Conservation (phyloP, 2,329 filamentous ascomycete species). For the Neonectria punicea region DNA sequence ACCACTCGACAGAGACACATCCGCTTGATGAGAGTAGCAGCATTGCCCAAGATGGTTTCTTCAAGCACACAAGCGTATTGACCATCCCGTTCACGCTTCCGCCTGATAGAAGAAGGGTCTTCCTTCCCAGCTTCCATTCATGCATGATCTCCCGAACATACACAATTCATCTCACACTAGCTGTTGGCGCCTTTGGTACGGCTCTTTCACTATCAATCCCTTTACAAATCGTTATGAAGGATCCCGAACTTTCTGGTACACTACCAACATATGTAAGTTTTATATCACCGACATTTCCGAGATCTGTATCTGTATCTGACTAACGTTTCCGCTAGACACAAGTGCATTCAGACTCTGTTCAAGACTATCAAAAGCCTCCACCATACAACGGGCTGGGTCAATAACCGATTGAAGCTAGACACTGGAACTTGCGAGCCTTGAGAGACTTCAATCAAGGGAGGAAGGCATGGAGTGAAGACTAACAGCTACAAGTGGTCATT, state of each 20-base stretch:
- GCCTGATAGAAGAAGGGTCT: slow-evolving; percentile 19
- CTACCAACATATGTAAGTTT: background rate
- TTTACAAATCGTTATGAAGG: slow-evolving; percentile 23
- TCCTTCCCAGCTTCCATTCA: slow-evolving; percentile 32
- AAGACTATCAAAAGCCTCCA: background rate
- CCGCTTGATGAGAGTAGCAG: slow-evolving; percentile 7
- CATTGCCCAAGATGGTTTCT: slow-evolving; percentile 6
- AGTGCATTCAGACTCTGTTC: background rate
- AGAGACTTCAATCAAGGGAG: too few species aligned
- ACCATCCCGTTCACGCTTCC: slow-evolving; percentile 19
- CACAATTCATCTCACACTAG: slow-evolving; percentile 11
- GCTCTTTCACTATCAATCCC: slow-evolving; percentile 19
- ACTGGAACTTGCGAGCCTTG: too few species aligned
- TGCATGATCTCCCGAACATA: slow-evolving; percentile 33
- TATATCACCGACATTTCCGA: background rate
- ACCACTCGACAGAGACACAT: background rate
- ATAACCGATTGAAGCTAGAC: background rate
- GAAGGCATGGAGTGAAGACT: too few species aligned
- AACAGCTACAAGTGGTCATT: too few species aligned
- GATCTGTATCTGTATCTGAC: background rate
- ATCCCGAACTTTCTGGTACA: background rate
- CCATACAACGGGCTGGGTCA: background rate
- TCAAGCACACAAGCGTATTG: slow-evolving; percentile 18
- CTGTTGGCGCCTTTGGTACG: slow-evolving; percentile 10
- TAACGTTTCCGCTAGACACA: background rate